These are phyloP conservation scores for Cladosporium sp. DNA, from an alignment of 2,329 filamentous ascomycete genomes.

Conservation along the genomic window DNA sequence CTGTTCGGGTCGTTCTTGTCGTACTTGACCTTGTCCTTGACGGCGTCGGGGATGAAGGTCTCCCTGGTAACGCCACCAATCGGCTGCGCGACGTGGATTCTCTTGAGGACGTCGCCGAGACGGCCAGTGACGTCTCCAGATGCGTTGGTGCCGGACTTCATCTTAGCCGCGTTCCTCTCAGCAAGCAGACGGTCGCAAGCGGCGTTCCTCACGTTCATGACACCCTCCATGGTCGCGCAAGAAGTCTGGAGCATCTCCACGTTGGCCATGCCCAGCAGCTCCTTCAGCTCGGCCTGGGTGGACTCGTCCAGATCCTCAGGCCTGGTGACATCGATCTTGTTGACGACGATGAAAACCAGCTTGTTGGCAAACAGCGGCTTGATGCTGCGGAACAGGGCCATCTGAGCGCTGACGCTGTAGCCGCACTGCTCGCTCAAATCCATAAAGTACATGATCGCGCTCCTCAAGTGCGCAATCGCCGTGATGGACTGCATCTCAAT, in stretches of 20 bases:
- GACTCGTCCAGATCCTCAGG: conserved; percentile 83
- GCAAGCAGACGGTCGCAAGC: conserved; percentile 91
- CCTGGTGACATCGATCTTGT: conserved; percentile 92
- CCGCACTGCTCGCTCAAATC: conserved; percentile 96
- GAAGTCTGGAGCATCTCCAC: conserved; percentile 91
- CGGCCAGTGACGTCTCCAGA: conserved; percentile 72
- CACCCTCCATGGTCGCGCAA: conserved; percentile 90
- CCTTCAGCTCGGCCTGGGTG: conserved; percentile 71
- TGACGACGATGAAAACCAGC: conserved; percentile 92
- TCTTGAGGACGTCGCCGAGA: conserved; percentile 82
- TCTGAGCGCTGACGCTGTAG: conserved; percentile 88
- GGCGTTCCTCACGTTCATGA: conserved; percentile 91
- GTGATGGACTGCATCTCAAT: conserved; percentile 99
- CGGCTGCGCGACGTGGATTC: conserved; percentile 96
- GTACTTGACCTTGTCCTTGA: conserved; percentile 79
- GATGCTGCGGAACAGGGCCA: conserved; percentile 92
- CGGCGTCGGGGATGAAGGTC: conserved; percentile 81
- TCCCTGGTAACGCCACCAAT: conserved; percentile 75
- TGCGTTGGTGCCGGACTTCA: conserved; percentile 81
- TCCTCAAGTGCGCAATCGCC: conserved; percentile 92
- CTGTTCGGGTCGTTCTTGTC: conserved; percentile 86
- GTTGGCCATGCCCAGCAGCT: conserved; percentile 78
- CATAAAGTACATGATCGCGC: conserved; percentile 97
- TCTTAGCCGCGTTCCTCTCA: conserved; percentile 89
- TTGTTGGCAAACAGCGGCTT: conserved; percentile 97